phyloP scores from a whole-genome alignment of 257 asterid genomes.

The Capsicum chinense region DNA sequence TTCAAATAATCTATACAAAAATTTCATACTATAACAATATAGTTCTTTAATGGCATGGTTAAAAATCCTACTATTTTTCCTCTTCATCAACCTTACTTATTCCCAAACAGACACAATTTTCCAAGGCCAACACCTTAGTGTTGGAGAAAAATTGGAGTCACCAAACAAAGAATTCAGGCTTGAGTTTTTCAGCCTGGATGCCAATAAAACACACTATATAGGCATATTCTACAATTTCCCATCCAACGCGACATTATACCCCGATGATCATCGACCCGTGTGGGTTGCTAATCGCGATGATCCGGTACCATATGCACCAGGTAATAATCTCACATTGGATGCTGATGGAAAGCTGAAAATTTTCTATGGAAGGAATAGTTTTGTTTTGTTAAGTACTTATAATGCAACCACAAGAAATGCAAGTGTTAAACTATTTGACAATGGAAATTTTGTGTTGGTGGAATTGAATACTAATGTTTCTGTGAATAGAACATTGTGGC shows the following conservation, averaged over 20 bases:
- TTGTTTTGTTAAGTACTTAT: neutral
- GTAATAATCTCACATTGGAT: slow-evolving; percentile 32
- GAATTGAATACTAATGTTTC: slow-evolving; percentile 34
- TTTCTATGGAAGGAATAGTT: neutral
- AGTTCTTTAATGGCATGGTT: slow-evolving; percentile 12
- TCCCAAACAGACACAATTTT: slow-evolving; percentile 13
- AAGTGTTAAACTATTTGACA: slow-evolving; percentile 37
- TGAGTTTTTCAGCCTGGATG: slow-evolving; percentile 35
- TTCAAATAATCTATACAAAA: neutral
- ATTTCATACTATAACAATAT: neutral
- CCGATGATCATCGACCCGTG: slow-evolving; percentile 24
- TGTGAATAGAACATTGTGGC: slow-evolving; percentile 34
- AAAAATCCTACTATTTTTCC: slow-evolving; percentile 6
- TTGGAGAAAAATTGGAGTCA: slow-evolving; percentile 31
- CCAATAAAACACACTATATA: slow-evolving; percentile 28
- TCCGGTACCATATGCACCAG: slow-evolving; percentile 34
- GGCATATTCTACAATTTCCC: slow-evolving; percentile 38
- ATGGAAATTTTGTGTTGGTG: slow-evolving; percentile 36
- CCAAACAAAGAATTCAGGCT: slow-evolving; percentile 37
- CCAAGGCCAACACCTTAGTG: slow-evolving; percentile 27
- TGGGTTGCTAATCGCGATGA: slow-evolving; percentile 44
- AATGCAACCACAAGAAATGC: slow-evolving; percentile 26
- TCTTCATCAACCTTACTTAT: neutral
- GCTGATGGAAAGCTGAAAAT: slow-evolving; percentile 35
- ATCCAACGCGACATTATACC: neutral